Base-by-base conservation (phyloP, 805 yeast species). In the Sungouiella thailandica region DNA sequence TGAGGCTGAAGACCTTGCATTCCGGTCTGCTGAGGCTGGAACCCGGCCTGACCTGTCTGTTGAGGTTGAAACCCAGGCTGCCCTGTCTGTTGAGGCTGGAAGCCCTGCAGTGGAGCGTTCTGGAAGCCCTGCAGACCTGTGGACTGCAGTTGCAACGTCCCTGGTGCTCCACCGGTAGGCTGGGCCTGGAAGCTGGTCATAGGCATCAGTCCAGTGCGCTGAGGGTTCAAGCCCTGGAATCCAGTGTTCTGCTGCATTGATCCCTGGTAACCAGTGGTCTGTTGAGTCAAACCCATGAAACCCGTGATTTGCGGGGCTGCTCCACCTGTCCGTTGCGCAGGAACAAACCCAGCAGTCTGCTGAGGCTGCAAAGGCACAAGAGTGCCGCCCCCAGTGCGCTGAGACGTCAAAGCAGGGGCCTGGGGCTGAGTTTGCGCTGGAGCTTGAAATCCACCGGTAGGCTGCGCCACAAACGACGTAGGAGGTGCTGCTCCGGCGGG, bases 331-430 rank as follows among this genome's bases (percentile, higher is more conserved):
- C 51, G 58, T 39, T 65, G 70, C 10, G 48, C 40, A 5, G 82
- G 75, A 30, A 78, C 69, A 25, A 76, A 65, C n/a, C 74, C 65
- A 5, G 89, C 86, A 3, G 93, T 83, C 41, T 74, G 75, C 53
- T 82, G 90, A 11, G 83, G 76, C 41, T 70, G 79, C 33, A 77
- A 62, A 10, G 75, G 64, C 49, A 62, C 47, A 49, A 64, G 55
- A 15, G 65, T 45, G 4, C 70, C 70, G 4, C 71, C 70, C 2
- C 76, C 76, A 6, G 75, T 68, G 35, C 65, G 52, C 43, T 69
- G 76, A 7, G 65, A 46, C 13, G 50, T 48, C 36, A 52, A 52
- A 34, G 62, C 36, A 50, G 16, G 35, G 19, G n/a, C 46, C 32
- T 15, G 20, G n/a, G n/a, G n/a, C n/a, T n/a, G n/a, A n/a, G n/a